Percentiles rank a stretch among this genome's conserved stretches.
Conservation (phyloP, 495 filamentous ascomycete species). For the Articulospora tetracladia region DNA sequence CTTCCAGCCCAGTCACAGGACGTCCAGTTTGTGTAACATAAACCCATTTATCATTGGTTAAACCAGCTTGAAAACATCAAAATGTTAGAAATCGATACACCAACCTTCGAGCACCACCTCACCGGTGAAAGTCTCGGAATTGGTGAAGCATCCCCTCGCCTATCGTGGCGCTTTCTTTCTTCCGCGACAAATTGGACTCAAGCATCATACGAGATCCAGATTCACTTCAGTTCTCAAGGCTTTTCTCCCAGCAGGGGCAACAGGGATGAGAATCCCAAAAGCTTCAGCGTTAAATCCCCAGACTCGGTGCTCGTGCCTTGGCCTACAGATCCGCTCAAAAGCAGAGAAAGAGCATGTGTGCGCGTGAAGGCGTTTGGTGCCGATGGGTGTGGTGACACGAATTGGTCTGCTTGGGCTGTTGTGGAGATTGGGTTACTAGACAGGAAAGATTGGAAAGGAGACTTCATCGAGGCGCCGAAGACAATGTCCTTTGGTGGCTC, state of each 20-base stretch:
- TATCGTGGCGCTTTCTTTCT: constrained; percentile 18
- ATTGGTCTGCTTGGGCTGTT: constrained; percentile 29
- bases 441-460: constrained; percentile 23
- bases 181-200: constrained; percentile 30
- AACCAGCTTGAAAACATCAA: background rate
- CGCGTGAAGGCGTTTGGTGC: constrained; percentile 30
- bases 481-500: constrained; percentile 19
- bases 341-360: constrained; percentile 36
- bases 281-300: constrained; percentile 1
- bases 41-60: background rate
- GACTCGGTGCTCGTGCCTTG: constrained; percentile 47
- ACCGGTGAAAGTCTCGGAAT: constrained; percentile 15
- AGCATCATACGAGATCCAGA: constrained; percentile 34
- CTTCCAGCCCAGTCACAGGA: too few relatives aligned
- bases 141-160: constrained; percentile 14
- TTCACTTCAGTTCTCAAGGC: constrained; percentile 3
- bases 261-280: background rate
- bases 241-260: background rate
- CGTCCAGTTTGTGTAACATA: too few relatives aligned
- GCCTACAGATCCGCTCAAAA: constrained; percentile 39
- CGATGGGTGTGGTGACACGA: constrained; percentile 17
- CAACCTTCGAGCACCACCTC: constrained; percentile 20
- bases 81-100: constrained; percentile 6
- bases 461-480: background rate
- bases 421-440: constrained; percentile 42